A percentile compares a stretch with the other conserved stretches of the same genome.
Evolutionary conservation across 441 rosid genomes (phyloP).

Genomic region (Sinapis alba): DNA sequence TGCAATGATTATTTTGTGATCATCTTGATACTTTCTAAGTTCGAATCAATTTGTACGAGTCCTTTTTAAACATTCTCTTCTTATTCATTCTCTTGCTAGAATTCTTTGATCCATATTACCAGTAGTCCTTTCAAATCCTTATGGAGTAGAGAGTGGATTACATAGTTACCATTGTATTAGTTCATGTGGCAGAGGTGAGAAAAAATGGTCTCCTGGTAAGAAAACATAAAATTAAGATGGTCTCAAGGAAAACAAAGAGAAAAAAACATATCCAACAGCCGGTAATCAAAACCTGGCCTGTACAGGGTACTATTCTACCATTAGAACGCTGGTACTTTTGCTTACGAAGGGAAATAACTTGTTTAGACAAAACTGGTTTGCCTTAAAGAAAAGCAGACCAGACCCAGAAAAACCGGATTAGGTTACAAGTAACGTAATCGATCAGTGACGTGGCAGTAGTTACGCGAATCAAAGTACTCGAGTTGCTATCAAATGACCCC

Average conservation of each 20-base stretch:
- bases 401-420: slow-evolving; percentile 1
- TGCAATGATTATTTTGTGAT: background rate
- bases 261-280: slow-evolving; percentile 25
- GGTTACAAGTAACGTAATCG: slow-evolving; percentile 28
- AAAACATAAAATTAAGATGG: background rate
- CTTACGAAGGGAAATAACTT: background rate
- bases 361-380: background rate
- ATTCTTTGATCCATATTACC: too few relatives aligned
- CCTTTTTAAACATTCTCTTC: background rate
- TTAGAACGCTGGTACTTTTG: slow-evolving; percentile 77
- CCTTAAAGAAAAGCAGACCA: background rate
- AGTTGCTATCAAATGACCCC: slow-evolving; percentile 32
- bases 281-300: slow-evolving; percentile 94
- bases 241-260: background rate
- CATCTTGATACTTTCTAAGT: background rate
- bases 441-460: slow-evolving; percentile 31
- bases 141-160: background rate
- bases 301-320: slow-evolving; percentile 95
- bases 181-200: background rate
- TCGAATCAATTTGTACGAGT: background rate
- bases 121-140: background rate
- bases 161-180: background rate
- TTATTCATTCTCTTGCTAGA: background rate
- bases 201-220: background rate
- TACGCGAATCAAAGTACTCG: slow-evolving; percentile 35